These are phyloP conservation scores for Zopfia rhizophila DNA, from an alignment of 2,329 filamentous ascomycete genomes.

Conservation along the genomic window DNA sequence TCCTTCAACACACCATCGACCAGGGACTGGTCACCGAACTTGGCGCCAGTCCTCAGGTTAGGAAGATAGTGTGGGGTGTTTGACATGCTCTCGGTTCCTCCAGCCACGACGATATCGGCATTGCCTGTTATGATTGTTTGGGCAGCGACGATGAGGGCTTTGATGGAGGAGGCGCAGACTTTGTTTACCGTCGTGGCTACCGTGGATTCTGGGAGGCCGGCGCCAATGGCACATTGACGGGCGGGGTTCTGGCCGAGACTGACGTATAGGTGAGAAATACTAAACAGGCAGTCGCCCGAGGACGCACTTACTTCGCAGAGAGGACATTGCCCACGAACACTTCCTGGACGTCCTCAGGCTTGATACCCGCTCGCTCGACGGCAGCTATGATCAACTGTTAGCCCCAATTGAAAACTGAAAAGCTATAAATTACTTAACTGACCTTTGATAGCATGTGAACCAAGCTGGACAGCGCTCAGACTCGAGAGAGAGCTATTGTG, in stretches of 20 bases:
- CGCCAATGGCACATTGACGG: constrained; percentile 90
- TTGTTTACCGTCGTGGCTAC: constrained; percentile 97
- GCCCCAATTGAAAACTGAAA: constrained; percentile 23
- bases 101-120: constrained; percentile 90
- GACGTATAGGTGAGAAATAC: constrained; percentile 20
- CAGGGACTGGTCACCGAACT: constrained; percentile 91
- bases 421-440: constrained; percentile 35
- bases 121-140: constrained; percentile 98
- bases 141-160: constrained; percentile 92
- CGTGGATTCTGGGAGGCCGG: constrained; percentile 81
- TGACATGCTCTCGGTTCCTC: constrained; percentile 98
- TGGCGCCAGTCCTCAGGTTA: constrained; percentile 84
- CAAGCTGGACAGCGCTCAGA: constrained; percentile 85
- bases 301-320: constrained; percentile 81
- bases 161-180: constrained; percentile 95
- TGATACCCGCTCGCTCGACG: constrained; percentile 86
- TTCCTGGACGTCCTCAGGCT: constrained; percentile 90
- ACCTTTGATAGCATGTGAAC: constrained; percentile 94
- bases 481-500: constrained; percentile 81
- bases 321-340: constrained; percentile 99
- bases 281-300: not conserved
- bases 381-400: constrained; percentile 64
- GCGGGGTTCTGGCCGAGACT: constrained; percentile 97
- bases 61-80: constrained; percentile 97
- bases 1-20: constrained; percentile 95